Percentiles rank a stretch among this genome's conserved stretches.
Conservation (phyloP, 495 filamentous ascomycete genomes). For the Lophium mytilinum region DNA sequence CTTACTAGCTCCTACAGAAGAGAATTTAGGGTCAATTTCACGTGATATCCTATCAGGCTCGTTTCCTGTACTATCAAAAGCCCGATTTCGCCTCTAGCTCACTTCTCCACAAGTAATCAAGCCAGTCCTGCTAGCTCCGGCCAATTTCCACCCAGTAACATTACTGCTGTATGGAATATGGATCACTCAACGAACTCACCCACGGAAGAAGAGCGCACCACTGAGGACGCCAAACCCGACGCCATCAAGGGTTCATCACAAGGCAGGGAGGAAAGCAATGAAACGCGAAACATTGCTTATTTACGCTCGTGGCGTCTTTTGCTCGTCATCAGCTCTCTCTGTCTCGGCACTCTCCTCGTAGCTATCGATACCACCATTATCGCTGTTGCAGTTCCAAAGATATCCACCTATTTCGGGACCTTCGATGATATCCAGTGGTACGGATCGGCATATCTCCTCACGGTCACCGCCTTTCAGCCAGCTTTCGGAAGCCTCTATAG, state of each 20-base stretch:
- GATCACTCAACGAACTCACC: no score
- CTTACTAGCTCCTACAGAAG: no score
- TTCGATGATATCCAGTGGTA: conserved; percentile 32
- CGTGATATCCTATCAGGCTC: no score
- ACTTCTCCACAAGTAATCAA: no score
- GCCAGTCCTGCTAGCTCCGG: no score
- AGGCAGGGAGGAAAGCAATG: neutral
- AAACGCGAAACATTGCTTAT: neutral
- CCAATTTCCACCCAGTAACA: no score
- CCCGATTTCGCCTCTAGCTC: no score
- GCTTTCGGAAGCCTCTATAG: conserved; percentile 28
- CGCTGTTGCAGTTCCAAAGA: conserved; percentile 25
- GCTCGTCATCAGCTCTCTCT: conserved; percentile 1
- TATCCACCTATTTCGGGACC: conserved; percentile 24
- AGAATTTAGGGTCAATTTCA: no score
- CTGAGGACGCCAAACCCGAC: no score
- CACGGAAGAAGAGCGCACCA: neutral
- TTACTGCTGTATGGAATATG: no score
- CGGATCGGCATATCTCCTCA: conserved; percentile 28
- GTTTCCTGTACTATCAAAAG: no score
- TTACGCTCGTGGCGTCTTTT: conserved; percentile 1
- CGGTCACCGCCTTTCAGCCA: conserved; percentile 26
- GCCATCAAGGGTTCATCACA: no score
- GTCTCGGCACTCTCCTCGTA: conserved; percentile 16
- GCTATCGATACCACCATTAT: conserved; percentile 28